Conservation (phyloP, 306 rosid species). For the Trifolium subterraneum region DNA sequence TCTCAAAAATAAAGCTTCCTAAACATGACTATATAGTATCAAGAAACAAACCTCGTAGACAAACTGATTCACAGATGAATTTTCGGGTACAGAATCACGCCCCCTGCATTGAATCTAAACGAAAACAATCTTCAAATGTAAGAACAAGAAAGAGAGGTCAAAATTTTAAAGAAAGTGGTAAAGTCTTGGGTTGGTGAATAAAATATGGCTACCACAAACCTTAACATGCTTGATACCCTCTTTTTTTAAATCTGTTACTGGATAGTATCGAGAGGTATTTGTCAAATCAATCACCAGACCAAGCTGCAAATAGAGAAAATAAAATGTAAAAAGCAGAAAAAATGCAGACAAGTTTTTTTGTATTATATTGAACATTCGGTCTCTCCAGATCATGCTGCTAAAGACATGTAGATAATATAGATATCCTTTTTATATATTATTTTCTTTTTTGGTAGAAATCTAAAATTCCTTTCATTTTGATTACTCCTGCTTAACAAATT, state of each 20-base stretch:
- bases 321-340: slow-evolving; percentile 32
- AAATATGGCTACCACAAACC: slow-evolving; percentile 54
- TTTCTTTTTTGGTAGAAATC: slow-evolving; percentile 15
- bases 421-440: background rate
- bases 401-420: slow-evolving; percentile 31
- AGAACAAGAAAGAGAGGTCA: slow-evolving; percentile 24
- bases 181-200: slow-evolving; percentile 31
- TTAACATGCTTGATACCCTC: slow-evolving; percentile 97
- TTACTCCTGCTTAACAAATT: slow-evolving; percentile 18
- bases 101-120: slow-evolving; percentile 93
- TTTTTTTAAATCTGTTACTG: slow-evolving; percentile 78
- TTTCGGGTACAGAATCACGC: slow-evolving; percentile 93
- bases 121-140: slow-evolving; percentile 45
- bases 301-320: slow-evolving; percentile 70
- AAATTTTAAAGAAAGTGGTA: slow-evolving; percentile 27
- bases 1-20: background rate
- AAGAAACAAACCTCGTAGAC: slow-evolving; percentile 80
- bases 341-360: slow-evolving; percentile 8
- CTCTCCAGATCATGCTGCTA: slow-evolving; percentile 21
- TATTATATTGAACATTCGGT: slow-evolving; percentile 7
- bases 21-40: slow-evolving; percentile 23
- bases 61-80: slow-evolving; percentile 81
- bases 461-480: slow-evolving; percentile 14
- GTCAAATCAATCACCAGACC: slow-evolving; percentile 99
- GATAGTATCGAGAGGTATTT: slow-evolving; percentile 88